Conservation (phyloP, 371 early-diverging fungal genomes). For the Actinomortierella wolfii region DNA sequence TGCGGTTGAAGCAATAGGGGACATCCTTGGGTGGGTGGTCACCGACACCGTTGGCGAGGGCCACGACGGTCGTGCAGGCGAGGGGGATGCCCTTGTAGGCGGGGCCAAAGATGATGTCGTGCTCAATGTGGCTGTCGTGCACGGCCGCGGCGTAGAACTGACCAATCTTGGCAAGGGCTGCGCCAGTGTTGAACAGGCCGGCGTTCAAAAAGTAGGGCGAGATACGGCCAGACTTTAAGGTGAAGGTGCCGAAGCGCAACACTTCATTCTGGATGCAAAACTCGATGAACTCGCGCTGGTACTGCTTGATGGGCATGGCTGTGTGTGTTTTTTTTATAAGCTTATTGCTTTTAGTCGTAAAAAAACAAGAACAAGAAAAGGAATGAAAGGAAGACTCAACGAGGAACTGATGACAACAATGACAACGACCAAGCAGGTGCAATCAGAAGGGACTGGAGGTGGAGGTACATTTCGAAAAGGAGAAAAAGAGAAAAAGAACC, state of each 20-base stretch:
- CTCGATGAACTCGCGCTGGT: slow-evolving; percentile 93
- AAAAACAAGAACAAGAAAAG: too few species aligned
- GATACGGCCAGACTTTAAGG: slow-evolving; percentile 90
- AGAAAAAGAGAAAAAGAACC: slow-evolving; percentile 2
- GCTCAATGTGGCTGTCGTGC: slow-evolving; percentile 66
- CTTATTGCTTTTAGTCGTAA: too few species aligned
- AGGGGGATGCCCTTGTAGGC: slow-evolving; percentile 99
- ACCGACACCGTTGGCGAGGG: slow-evolving; percentile 57
- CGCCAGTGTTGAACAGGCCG: slow-evolving; percentile 92
- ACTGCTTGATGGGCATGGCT: slow-evolving; percentile 71
- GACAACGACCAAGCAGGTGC: background rate
- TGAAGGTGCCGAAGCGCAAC: slow-evolving; percentile 90
- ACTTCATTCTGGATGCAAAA: slow-evolving; percentile 85
- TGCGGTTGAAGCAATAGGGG: slow-evolving; percentile 94
- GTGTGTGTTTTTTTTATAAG: background rate
- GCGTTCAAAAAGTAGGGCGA: slow-evolving; percentile 98
- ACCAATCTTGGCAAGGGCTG: slow-evolving; percentile 82
- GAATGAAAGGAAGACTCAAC: too few species aligned
- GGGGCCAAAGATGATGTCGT: slow-evolving; percentile 95
- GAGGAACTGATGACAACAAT: too few species aligned
- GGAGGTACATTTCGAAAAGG: slow-evolving; percentile 12
- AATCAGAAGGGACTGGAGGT: background rate
- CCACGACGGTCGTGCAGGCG: slow-evolving; percentile 81
- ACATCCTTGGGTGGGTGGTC: slow-evolving; percentile 58
- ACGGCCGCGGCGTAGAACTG: slow-evolving; percentile 89